These are phyloP conservation scores for Suillus alpinus DNA, from an alignment of 768 basidiomycete genomes.

Conservation along the genomic window DNA sequence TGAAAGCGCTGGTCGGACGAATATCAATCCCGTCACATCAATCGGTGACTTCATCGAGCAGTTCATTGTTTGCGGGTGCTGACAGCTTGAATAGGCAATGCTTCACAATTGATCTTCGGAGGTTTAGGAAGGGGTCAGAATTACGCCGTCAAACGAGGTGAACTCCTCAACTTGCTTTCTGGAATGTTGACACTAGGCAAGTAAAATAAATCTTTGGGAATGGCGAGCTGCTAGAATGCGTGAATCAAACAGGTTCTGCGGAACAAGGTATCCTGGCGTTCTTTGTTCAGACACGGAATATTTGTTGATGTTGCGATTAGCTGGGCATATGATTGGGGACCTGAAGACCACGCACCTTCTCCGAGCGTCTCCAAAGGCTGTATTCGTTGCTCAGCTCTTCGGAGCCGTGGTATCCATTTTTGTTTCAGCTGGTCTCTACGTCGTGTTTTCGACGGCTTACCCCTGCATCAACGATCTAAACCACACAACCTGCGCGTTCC, in stretches of 20 bases:
- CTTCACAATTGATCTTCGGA: slow-evolving; percentile 61
- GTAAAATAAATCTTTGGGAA: background rate
- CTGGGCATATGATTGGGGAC: slow-evolving; percentile 61
- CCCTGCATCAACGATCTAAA: slow-evolving; percentile 44
- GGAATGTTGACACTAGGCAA: slow-evolving; percentile 4
- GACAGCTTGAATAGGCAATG: slow-evolving; percentile 20
- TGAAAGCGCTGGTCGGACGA: slow-evolving; percentile 53
- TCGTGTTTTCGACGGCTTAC: slow-evolving; percentile 57
- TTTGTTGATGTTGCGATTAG: slow-evolving; percentile 8
- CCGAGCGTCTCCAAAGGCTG: slow-evolving; percentile 55
- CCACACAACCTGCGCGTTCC: slow-evolving; percentile 3
- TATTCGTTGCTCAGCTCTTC: slow-evolving; percentile 57
- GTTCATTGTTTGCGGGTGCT: background rate
- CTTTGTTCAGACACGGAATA: background rate
- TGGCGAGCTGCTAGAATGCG: background rate
- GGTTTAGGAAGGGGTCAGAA: slow-evolving; percentile 50
- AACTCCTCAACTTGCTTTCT: slow-evolving; percentile 2
- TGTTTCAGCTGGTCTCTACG: slow-evolving; percentile 51
- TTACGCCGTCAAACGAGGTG: background rate
- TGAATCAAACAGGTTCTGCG: background rate
- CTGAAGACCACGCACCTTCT: slow-evolving; percentile 64
- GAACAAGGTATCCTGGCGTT: background rate
- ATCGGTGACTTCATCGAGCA: slow-evolving; percentile 26
- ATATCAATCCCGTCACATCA: slow-evolving; percentile 57
- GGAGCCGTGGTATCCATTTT: slow-evolving; percentile 57